A percentile compares a stretch with the other conserved stretches of the same genome.
Evolutionary conservation across 805 yeast genomes (phyloP).

Genomic region (Cyberlindnera galapagoensis): DNA sequence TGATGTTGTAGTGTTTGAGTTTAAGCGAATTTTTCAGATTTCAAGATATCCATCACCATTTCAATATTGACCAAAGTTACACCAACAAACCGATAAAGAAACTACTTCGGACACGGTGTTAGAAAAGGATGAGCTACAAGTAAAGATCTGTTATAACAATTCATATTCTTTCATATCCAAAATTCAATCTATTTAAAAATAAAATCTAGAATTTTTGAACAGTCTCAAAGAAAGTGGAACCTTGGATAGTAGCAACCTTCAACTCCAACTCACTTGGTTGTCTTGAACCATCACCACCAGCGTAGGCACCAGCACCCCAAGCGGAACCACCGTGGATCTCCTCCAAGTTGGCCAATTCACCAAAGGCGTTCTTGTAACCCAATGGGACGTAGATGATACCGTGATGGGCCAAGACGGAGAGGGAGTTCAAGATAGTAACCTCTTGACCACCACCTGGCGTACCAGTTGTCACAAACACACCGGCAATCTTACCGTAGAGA

Average conservation of each 20-base stretch:
- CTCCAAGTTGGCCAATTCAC: constrained; percentile 44
- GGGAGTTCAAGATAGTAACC: constrained; percentile 48
- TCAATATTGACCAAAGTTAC: no score
- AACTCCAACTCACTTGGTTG: constrained; percentile 56
- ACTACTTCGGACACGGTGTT: no score
- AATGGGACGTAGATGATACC: constrained; percentile 73
- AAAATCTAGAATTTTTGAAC: constrained; percentile 34
- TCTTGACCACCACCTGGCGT: constrained; percentile 78
- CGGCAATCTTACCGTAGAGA: constrained; percentile 66
- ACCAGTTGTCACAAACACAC: constrained; percentile 65
- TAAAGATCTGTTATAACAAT: no score
- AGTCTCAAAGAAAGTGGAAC: constrained; percentile 49
- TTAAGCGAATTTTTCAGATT: no score
- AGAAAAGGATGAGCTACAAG: constrained; percentile 5
- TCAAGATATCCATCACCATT: no score
- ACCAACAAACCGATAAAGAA: no score
- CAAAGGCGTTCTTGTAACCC: constrained; percentile 58
- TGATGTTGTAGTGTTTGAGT: no score
- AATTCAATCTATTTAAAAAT: no score
- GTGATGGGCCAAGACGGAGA: constrained; percentile 62
- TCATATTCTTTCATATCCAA: no score
- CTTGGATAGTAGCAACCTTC: constrained; percentile 61
- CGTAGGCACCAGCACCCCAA: constrained; percentile 82
- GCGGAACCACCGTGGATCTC: constrained; percentile 79
- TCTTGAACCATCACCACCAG: constrained; percentile 73